Percentiles rank a stretch among this genome's conserved stretches.
Evolutionary conservation across 2,329 filamentous ascomycete genomes (phyloP).

Genomic region (Colletotrichum zoysiae): DNA sequence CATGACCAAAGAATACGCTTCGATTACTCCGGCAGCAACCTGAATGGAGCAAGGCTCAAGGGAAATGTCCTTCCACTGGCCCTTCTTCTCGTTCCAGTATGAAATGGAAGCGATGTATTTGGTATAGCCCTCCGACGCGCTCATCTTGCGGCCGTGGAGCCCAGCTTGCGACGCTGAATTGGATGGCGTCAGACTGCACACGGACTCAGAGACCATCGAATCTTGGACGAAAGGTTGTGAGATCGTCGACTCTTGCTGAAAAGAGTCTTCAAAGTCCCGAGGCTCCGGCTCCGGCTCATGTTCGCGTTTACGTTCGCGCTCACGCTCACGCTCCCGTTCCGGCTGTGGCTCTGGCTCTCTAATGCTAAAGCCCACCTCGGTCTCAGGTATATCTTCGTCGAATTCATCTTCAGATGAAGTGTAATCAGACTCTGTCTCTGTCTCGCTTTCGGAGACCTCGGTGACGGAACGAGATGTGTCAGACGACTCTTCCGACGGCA

Average conservation of each 20-base stretch:
- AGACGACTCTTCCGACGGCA: constrained; percentile 80
- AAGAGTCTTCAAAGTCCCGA: constrained; percentile 7
- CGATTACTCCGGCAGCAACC: constrained; percentile 70
- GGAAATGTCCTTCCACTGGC: constrained; percentile 70
- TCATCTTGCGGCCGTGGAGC: constrained; percentile 66
- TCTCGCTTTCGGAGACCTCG: constrained; percentile 49
- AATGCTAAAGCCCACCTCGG: constrained; percentile 70
- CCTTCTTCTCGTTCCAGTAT: constrained; percentile 71
- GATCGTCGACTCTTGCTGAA: constrained; percentile 52
- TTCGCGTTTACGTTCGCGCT: constrained; percentile 42
- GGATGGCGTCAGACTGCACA: constrained; percentile 79
- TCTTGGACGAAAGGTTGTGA: constrained; percentile 46
- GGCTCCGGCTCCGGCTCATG: constrained; percentile 35
- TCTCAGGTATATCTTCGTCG: constrained; percentile 71
- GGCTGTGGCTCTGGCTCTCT: constrained; percentile 52
- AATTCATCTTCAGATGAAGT: constrained; percentile 66
- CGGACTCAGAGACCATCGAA: constrained; percentile 61
- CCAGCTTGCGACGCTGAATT: constrained; percentile 83
- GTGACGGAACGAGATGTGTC: constrained; percentile 71
- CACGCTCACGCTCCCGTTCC: constrained; percentile 43
- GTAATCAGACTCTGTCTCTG: constrained; percentile 60
- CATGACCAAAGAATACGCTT: constrained; percentile 63
- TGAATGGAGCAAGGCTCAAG: constrained; percentile 66
- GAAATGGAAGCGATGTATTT: constrained; percentile 69
- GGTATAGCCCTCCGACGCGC: constrained; percentile 56